A percentile compares a stretch with the other conserved stretches of the same genome.
These are phyloP conservation scores for Prunella vulgaris DNA, from an alignment of 257 asterid genomes.

Conservation along the genomic window DNA sequence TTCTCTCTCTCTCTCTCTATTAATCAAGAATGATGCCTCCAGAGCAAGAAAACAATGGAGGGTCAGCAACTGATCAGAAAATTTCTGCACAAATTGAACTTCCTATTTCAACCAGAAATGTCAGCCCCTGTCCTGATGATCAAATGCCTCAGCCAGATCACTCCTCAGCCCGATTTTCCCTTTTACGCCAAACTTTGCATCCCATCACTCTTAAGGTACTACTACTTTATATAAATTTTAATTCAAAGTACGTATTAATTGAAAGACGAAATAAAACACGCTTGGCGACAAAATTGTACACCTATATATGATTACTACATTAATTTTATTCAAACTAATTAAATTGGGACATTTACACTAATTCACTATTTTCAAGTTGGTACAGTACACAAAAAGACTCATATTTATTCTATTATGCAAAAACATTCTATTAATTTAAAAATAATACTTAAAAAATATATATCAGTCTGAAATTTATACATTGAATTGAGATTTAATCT, in stretches of 20 bases:
- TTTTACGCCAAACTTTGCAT: constrained; percentile 42
- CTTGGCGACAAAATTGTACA: background rate
- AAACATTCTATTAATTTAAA: too few relatives aligned
- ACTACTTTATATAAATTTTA: too few relatives aligned
- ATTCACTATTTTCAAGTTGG: too few relatives aligned
- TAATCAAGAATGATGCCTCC: constrained; percentile 59
- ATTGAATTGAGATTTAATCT: background rate
- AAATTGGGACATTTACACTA: too few relatives aligned
- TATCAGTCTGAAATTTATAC: too few relatives aligned
- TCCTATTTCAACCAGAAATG: constrained; percentile 38
- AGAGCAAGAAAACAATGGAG: constrained; percentile 46
- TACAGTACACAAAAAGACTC: too few relatives aligned
- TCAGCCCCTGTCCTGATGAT: constrained; percentile 36
- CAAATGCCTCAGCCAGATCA: constrained; percentile 22
- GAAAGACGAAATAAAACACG: background rate
- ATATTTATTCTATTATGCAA: too few relatives aligned
- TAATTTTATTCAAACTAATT: too few relatives aligned
- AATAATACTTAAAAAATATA: too few relatives aligned
- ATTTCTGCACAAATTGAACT: constrained; percentile 37
- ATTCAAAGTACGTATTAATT: too few relatives aligned
- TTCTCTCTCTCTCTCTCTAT: background rate
- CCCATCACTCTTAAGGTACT: constrained; percentile 67
- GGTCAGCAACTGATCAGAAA: constrained; percentile 28
- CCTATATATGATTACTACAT: too few relatives aligned
- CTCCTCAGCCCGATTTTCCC: constrained; percentile 26